phyloP scores from a whole-genome alignment of 108 stramenopile genomes.

The Fistulifera pelliculosa region DNA sequence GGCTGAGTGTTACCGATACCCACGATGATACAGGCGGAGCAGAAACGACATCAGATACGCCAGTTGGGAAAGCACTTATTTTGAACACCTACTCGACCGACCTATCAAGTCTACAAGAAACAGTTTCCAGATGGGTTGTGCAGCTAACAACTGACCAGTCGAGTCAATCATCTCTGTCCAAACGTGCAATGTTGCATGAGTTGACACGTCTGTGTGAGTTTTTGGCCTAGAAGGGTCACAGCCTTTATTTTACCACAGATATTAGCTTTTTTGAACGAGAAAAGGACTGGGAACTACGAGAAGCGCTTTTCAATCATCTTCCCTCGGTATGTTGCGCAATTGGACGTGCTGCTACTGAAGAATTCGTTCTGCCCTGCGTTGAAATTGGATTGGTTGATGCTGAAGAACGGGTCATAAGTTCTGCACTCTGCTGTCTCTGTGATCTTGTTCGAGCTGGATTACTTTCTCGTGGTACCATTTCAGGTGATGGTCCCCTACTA shows the following conservation, averaged over 20 bases:
- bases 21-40: slow-evolving; percentile 2
- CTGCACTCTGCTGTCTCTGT: slow-evolving; percentile 59
- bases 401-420: slow-evolving; percentile 72
- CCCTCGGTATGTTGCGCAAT: slow-evolving; percentile 85
- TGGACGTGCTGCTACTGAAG: slow-evolving; percentile 83
- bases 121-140: slow-evolving; percentile 77
- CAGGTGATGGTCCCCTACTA: slow-evolving; percentile 16
- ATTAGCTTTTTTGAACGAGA: slow-evolving; percentile 89
- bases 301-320: slow-evolving; percentile 81
- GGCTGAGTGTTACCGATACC: not conserved
- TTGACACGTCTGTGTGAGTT: slow-evolving; percentile 85
- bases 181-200: slow-evolving; percentile 74
- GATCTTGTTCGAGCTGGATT: slow-evolving; percentile 53
- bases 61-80: slow-evolving; percentile 29
- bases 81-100: slow-evolving; percentile 69
- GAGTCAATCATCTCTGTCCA: slow-evolving; percentile 68
- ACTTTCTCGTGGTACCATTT: slow-evolving; percentile 41
- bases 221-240: slow-evolving; percentile 84
- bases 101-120: slow-evolving; percentile 64
- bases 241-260: slow-evolving; percentile 87
- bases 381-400: slow-evolving; percentile 89
- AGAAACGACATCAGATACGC: slow-evolving; percentile 4
- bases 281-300: slow-evolving; percentile 90
- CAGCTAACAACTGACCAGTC: slow-evolving; percentile 82
- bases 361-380: slow-evolving; percentile 91